Base-by-base conservation (phyloP, 106 monocot genomes). In the Dioscorea zingiberensis region DNA sequence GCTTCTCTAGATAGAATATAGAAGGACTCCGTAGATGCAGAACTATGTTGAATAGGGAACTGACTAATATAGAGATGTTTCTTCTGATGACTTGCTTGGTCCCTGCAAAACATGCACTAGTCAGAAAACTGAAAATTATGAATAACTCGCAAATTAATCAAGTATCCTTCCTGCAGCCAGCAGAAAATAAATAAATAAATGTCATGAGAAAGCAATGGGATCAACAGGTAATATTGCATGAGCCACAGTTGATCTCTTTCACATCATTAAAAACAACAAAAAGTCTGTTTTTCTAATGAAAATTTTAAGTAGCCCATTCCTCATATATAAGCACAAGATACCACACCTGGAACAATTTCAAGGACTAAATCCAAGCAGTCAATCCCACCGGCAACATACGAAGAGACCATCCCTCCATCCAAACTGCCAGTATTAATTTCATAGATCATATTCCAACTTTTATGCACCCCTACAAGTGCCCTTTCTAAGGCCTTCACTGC, bases 1-100 rank as follows among this genome's bases (percentile, higher is more conserved):
- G 29, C 60, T 78, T 76, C 69, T 70, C 55, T 32, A 27, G 14
- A 69, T 68, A 79, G 79, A 97, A 92, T 47, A 97, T 86, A 25
- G 54, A 59, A 55, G 86, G 79, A 44, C 48, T 73, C 53, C 68
- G 81, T 21, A 92, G 76, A 68, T 97, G 97, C n/a, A 80, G 44
- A 73, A 88, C 59, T 74, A 92, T 86, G 65, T 88, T 97, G 69
- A 92, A 82, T 44, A 97, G 18, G 56, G 81, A 74, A 84, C 69
- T 65, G 54, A 82, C 11, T 63, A 98, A 75, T 53, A 51, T 77
- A n/a, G 73, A 74, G 21, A 86, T 72, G 44, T 67, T 78, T 65
- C 80, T 73, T 69, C 71, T 79, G 27, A 78, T 53, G 64, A 79
- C 69, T 60, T 67, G 70, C 28, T 81, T 73, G 18, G 80, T 51